Percentiles rank a stretch among this genome's conserved stretches.
Evolutionary conservation across 202 grass and related monocot species (phyloP).

Genomic region (Eragrostis tef): DNA sequence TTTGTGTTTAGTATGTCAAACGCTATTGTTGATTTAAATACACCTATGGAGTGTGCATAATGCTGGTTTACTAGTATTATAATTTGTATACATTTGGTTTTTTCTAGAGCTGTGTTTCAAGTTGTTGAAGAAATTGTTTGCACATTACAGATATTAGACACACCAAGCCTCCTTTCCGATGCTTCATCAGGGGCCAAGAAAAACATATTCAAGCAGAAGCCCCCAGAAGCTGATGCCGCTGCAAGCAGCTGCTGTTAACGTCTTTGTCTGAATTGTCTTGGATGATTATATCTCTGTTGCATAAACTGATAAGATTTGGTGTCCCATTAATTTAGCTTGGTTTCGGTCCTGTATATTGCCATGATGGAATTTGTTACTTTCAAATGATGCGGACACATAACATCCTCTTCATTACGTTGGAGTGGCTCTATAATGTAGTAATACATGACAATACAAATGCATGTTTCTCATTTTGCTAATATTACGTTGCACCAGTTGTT

Average conservation of each 20-base stretch:
- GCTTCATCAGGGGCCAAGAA: slow-evolving; percentile 75
- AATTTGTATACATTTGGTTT: background rate
- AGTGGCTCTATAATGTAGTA: slow-evolving; percentile 13
- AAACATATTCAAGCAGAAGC: slow-evolving; percentile 95
- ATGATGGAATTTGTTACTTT: slow-evolving; percentile 7
- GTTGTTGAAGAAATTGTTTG: background rate
- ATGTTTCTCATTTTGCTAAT: background rate
- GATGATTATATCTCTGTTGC: slow-evolving; percentile 17
- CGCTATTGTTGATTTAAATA: background rate
- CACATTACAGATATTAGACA: slow-evolving; percentile 76
- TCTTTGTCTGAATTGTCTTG: background rate
- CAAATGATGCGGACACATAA: background rate
- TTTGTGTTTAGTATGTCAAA: background rate
- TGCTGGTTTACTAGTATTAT: background rate
- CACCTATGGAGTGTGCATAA: background rate
- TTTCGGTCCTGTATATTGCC: slow-evolving; percentile 45
- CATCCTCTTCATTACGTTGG: too few relatives aligned
- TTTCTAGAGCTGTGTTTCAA: background rate
- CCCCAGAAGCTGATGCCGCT: slow-evolving; percentile 67
- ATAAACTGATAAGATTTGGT: slow-evolving; percentile 40
- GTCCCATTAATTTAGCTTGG: slow-evolving; percentile 22
- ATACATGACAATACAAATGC: background rate
- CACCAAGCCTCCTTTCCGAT: slow-evolving; percentile 80
- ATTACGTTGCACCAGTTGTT: background rate
- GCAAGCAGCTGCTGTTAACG: slow-evolving; percentile 75